Evolutionary conservation across 768 basidiomycete species (phyloP), one percentile per base, ranked within the genome.

Genomic region (Trametes meyenii): DNA sequence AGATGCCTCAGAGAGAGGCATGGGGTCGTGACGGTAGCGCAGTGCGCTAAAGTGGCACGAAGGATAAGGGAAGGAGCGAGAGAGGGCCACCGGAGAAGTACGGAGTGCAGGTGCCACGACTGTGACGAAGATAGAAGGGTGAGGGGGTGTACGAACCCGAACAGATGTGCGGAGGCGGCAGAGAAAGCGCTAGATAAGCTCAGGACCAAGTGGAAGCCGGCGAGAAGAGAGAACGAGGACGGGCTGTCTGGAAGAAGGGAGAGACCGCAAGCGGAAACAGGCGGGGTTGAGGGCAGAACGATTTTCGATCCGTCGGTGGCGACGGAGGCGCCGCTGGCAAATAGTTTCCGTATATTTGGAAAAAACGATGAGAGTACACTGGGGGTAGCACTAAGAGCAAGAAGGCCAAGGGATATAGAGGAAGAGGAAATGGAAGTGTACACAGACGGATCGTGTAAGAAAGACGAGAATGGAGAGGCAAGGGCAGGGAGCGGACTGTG

Each of bases 381-480:
- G 10, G 5, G 2, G 2, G 17, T 11, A 2, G 44, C 44, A 4
- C 17, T 23, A 4, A 2, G 44, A 29, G 3, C 46, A 4, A 21
- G 16, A 13, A 10, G 23, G 6, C 23, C 46, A 5, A 10, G 14
- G 3, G 7, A 4, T 5, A 12, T 29, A 1, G 6, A 26, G 5
- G 23, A 12, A 0, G 48, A 39, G 35, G 36, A 39, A 0, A 6
- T 21, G 0, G 36, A 29, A 16, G 29, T 48, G 0, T 52, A 2
- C 55, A 54, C 52, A 0, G 59, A 60, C 19, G 59, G 59, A 14
- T 60, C 59, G 0, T 44, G 50, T 4, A 5, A 26, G 1, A 14
- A 36, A 2, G 36, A 48, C 13, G 51, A 35, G 0, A 1, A 1
- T 1, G 29, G 10, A 0, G 6, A 5, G 0, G 50, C 51, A 0